A percentile compares a stretch with the other conserved stretches of the same genome.
Conservation (phyloP, 768 basidiomycete genomes). For the Boletus insuetus region DNA sequence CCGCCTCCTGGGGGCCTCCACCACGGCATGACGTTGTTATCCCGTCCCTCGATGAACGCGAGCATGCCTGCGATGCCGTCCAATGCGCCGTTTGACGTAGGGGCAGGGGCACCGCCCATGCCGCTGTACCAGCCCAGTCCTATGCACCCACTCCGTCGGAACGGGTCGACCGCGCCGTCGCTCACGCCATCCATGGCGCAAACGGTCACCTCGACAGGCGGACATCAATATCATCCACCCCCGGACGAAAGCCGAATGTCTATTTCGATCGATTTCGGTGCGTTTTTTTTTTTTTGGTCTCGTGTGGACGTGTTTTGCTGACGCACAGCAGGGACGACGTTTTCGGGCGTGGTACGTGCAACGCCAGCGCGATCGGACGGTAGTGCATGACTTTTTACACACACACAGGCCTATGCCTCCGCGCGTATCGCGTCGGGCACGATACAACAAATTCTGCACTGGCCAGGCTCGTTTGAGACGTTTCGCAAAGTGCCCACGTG, state of each 20-base stretch:
- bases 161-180: slow-evolving; percentile 24
- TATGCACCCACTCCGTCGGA: slow-evolving; percentile 19
- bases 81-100: background rate
- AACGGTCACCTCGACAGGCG: no score
- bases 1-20: slow-evolving; percentile 21
- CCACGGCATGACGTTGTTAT: background rate
- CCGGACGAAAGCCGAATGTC: slow-evolving; percentile 77
- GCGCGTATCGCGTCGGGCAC: slow-evolving; percentile 76
- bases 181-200: slow-evolving; percentile 3
- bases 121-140: slow-evolving; percentile 31
- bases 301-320: background rate
- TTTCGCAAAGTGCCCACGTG: slow-evolving; percentile 88
- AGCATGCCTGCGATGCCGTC: background rate
- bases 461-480: slow-evolving; percentile 84
- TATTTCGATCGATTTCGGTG: slow-evolving; percentile 81
- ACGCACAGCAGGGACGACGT: slow-evolving; percentile 64
- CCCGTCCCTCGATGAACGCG: background rate
- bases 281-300: slow-evolving; percentile 21
- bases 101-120: background rate
- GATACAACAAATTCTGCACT: slow-evolving; percentile 81
- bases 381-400: no score
- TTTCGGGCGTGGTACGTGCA: slow-evolving; percentile 76
- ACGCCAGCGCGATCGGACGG: no score
- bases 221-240: slow-evolving; percentile 6
- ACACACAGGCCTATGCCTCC: slow-evolving; percentile 74